These are phyloP conservation scores for Aspergillus homomorphus DNA, from an alignment of 495 filamentous ascomycete genomes.

Conservation along the genomic window DNA sequence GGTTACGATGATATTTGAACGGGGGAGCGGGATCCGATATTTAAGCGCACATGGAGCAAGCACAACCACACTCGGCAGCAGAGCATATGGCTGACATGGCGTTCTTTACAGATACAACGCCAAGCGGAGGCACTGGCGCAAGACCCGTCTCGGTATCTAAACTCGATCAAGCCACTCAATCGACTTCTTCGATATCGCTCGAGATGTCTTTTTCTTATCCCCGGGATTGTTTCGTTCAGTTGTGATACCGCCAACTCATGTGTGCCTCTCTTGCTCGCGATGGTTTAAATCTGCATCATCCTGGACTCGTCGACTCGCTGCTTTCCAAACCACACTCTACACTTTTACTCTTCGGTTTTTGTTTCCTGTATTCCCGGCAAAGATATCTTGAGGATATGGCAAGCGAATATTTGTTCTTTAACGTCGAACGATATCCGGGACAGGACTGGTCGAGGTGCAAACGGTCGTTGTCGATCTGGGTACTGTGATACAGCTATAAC, in stretches of 20 bases:
- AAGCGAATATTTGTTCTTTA: neutral
- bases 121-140: slow-evolving; percentile 99
- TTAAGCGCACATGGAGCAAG: neutral
- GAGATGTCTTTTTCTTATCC: slow-evolving; percentile 17
- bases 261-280: slow-evolving; percentile 15
- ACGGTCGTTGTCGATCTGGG: slow-evolving; percentile 8
- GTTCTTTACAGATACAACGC: slow-evolving; percentile 83
- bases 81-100: slow-evolving; percentile 21
- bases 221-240: slow-evolving; percentile 23
- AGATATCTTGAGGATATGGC: neutral
- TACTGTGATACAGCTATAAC: slow-evolving; percentile 14
- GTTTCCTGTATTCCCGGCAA: neutral
- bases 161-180: slow-evolving; percentile 19
- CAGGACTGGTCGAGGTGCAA: slow-evolving; percentile 1
- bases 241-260: slow-evolving; percentile 24
- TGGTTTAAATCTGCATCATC: slow-evolving; percentile 18
- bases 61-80: neutral
- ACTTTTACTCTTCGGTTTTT: slow-evolving; percentile 5
- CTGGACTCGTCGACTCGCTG: slow-evolving; percentile 12
- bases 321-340: neutral
- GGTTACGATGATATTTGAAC: neutral
- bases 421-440: neutral
- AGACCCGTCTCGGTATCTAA: slow-evolving; percentile 98
- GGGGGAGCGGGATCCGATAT: neutral
- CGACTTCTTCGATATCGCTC: slow-evolving; percentile 17